Percentiles rank a stretch among this genome's conserved stretches.
phyloP scores from a whole-genome alignment of 257 asterid species.

The Lycium barbarum region DNA sequence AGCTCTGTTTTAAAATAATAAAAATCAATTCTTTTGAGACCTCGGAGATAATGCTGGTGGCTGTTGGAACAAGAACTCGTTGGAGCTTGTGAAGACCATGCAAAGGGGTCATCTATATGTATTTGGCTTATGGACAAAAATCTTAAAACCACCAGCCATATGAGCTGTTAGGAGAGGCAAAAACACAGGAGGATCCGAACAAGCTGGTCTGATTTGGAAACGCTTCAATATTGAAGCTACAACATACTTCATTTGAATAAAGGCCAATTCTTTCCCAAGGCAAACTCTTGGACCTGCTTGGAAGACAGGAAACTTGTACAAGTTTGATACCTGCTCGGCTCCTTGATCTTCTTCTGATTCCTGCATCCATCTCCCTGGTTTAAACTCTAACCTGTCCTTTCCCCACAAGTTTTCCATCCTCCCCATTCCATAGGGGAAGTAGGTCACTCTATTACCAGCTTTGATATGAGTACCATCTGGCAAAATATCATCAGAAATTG shows the following conservation, averaged over 20 bases:
- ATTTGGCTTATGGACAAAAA: constrained; percentile 45
- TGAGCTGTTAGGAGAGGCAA: constrained; percentile 81
- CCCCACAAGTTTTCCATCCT: constrained; percentile 80
- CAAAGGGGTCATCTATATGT: not conserved
- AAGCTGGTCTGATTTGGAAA: constrained; percentile 54
- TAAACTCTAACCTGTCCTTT: constrained; percentile 60
- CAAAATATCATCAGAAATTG: constrained; percentile 44
- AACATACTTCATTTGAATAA: constrained; percentile 69
- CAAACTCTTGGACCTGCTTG: constrained; percentile 88
- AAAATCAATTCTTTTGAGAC: not conserved
- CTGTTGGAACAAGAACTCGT: not conserved
- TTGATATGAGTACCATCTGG: constrained; percentile 54
- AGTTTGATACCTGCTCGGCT: constrained; percentile 44
- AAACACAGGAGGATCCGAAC: constrained; percentile 46
- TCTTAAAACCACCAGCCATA: constrained; percentile 76
- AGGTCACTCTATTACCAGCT: constrained; percentile 74
- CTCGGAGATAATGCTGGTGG: not conserved
- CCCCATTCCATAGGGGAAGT: constrained; percentile 85
- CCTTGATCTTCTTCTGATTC: constrained; percentile 39
- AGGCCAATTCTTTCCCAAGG: constrained; percentile 74
- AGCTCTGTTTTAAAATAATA: not conserved
- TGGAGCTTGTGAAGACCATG: not conserved
- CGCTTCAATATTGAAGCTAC: constrained; percentile 57
- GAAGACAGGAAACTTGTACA: constrained; percentile 72
- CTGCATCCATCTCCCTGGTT: constrained; percentile 67